A percentile compares a stretch with the other conserved stretches of the same genome.
Evolutionary conservation across 1,139 yeast genomes (phyloP).

Genomic region (Casaregolazyma suthepensis): DNA sequence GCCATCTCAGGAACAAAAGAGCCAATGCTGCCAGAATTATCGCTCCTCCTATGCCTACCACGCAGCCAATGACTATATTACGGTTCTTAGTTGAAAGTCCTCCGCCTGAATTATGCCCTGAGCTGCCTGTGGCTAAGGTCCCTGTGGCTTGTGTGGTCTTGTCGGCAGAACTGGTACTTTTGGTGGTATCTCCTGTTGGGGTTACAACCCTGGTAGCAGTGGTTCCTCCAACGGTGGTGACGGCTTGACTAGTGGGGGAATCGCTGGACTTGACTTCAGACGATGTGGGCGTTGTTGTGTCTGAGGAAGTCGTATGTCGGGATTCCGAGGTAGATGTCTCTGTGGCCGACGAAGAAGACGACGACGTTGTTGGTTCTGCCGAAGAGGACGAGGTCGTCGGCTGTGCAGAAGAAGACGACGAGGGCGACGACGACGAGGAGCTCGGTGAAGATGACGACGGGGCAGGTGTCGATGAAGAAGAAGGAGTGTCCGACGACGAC

Average conservation of each 20-base stretch:
- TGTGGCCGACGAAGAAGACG: neutral
- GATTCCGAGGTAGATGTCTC: conserved; percentile 2
- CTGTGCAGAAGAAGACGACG: neutral
- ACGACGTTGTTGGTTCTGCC: neutral
- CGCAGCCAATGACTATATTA: conserved; percentile 30
- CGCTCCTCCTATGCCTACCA: conserved; percentile 31
- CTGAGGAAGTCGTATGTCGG: neutral
- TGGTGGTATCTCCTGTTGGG: conserved; percentile 1
- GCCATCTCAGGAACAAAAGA: conserved; percentile 25
- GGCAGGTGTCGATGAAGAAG: conserved; percentile 8
- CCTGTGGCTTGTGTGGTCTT: conserved; percentile 13
- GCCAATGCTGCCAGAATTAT: conserved; percentile 25
- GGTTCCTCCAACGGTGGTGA: neutral
- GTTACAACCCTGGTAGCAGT: neutral
- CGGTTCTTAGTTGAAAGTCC: conserved; percentile 26
- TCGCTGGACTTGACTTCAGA: neutral
- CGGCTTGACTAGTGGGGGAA: neutral
- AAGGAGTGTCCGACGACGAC: conserved; percentile 2
- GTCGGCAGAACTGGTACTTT: conserved; percentile 12
- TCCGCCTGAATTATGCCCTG: conserved; percentile 14
- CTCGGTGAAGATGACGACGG: neutral
- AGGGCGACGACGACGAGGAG: conserved; percentile 2
- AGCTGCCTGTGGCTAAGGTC: conserved; percentile 19
- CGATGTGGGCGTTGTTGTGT: neutral
- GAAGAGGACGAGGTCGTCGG: neutral